A percentile compares a stretch with the other conserved stretches of the same genome.
These are phyloP conservation scores for Ascocoryne sarcoides DNA, from an alignment of 2,329 filamentous ascomycete species.

Conservation along the genomic window DNA sequence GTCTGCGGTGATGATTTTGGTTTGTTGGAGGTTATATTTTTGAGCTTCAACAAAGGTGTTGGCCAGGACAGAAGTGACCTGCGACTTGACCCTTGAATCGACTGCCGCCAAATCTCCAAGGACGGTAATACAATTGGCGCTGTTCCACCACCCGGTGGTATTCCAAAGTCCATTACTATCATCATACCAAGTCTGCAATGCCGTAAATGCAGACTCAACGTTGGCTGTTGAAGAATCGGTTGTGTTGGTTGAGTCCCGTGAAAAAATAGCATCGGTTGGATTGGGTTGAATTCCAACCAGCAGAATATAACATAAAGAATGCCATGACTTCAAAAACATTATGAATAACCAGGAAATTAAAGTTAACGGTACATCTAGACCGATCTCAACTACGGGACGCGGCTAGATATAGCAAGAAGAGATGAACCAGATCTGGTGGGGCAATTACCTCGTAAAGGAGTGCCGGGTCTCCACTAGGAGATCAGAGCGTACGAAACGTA, in stretches of 20 bases:
- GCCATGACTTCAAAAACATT: neutral
- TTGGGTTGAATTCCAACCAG: neutral
- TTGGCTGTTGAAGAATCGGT: too few species aligned
- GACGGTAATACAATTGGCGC: slow-evolving; percentile 56
- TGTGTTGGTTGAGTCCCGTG: too few species aligned
- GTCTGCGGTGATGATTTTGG: slow-evolving; percentile 17
- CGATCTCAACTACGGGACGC: neutral
- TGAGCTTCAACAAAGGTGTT: slow-evolving; percentile 32
- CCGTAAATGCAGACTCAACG: neutral
- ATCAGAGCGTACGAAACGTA: neutral
- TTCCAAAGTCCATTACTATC: slow-evolving; percentile 52
- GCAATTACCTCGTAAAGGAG: neutral
- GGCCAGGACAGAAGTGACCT: slow-evolving; percentile 33
- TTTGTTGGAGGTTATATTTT: slow-evolving; percentile 21
- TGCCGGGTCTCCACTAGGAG: neutral
- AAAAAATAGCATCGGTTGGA: too few species aligned
- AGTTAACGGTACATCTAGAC: neutral
- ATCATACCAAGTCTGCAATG: slow-evolving; percentile 45
- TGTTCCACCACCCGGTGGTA: slow-evolving; percentile 60
- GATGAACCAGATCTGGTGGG: neutral
- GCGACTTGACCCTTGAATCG: slow-evolving; percentile 27
- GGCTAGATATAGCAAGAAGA: neutral
- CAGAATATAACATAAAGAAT: neutral
- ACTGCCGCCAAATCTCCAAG: slow-evolving; percentile 41
- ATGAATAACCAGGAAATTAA: neutral